These are phyloP conservation scores for Chlorella sp. DNA, from an alignment of 139 green algal species.

Conservation along the genomic window DNA sequence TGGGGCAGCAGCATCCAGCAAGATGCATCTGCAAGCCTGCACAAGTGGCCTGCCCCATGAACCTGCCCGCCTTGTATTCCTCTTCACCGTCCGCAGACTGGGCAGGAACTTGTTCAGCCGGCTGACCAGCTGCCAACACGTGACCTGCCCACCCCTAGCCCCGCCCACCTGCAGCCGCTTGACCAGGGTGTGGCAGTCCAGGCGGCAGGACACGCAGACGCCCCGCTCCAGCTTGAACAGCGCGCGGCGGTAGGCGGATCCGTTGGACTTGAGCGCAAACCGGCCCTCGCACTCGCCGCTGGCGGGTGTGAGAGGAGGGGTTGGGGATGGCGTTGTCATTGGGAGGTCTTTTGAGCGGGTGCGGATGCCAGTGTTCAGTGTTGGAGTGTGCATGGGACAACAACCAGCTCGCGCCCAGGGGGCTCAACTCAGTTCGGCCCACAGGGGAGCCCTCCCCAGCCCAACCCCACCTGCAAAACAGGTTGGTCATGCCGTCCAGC, in stretches of 20 bases:
- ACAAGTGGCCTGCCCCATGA: too few species aligned
- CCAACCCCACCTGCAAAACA: constrained; percentile 58
- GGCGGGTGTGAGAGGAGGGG: constrained; percentile 43
- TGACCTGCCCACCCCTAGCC: too few species aligned
- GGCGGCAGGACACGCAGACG: constrained; percentile 68
- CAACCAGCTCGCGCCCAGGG: background rate
- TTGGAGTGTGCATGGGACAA: background rate
- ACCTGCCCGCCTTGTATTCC: too few species aligned
- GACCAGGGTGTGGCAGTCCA: constrained; percentile 79
- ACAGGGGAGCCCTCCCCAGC: background rate
- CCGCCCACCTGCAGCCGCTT: constrained; percentile 61
- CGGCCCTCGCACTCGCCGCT: constrained; percentile 67
- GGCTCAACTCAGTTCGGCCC: background rate
- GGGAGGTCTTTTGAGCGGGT: too few species aligned
- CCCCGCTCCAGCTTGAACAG: constrained; percentile 78
- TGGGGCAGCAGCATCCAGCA: too few species aligned
- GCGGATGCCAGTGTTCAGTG: background rate
- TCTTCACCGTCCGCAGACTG: too few species aligned
- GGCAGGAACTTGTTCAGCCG: too few species aligned
- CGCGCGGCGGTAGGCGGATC: constrained; percentile 63
- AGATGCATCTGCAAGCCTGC: too few species aligned
- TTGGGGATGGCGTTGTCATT: too few species aligned
- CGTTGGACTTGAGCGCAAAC: constrained; percentile 61
- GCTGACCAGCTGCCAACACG: too few species aligned
- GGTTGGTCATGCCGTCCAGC: constrained; percentile 53